phyloP scores from a whole-genome alignment of 768 basidiomycete species.

The Collybiopsis confluens region DNA sequence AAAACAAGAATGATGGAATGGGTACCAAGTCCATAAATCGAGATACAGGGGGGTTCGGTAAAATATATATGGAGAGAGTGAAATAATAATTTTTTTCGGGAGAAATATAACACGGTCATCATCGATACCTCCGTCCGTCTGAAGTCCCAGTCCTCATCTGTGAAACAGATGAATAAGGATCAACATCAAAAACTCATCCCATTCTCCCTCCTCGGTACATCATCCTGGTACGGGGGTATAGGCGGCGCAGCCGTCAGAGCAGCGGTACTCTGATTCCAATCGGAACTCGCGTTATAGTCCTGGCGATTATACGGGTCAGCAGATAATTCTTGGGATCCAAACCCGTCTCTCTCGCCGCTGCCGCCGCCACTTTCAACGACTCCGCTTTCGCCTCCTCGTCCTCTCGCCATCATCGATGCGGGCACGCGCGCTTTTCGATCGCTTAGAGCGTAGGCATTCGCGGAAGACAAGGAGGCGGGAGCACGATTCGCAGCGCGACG shows the following conservation, averaged over 20 bases:
- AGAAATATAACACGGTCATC: too few relatives aligned
- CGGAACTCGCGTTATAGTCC: constrained; percentile 45
- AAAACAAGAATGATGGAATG: too few relatives aligned
- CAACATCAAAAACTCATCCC: constrained; percentile 31
- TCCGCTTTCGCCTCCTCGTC: constrained; percentile 19
- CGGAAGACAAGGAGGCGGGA: constrained; percentile 19
- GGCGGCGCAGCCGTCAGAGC: constrained; percentile 22
- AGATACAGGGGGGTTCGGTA: too few relatives aligned
- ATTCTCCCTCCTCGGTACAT: constrained; percentile 12
- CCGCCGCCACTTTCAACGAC: constrained; percentile 24
- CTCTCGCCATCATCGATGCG: constrained; percentile 5
- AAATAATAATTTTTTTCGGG: too few relatives aligned
- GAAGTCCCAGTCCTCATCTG: constrained; percentile 20
- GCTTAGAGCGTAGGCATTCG: constrained; percentile 34
- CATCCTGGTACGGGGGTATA: constrained; percentile 23
- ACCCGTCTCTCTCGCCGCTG: constrained; percentile 24
- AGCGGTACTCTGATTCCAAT: constrained; percentile 53
- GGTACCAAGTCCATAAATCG: too few relatives aligned
- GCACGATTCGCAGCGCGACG: constrained; percentile 36
- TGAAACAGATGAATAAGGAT: constrained; percentile 26
- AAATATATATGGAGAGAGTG: too few relatives aligned
- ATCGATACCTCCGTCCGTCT: constrained; percentile 2
- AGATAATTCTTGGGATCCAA: constrained; percentile 56
- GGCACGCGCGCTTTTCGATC: constrained; percentile 11
- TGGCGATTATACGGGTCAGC: constrained; percentile 69